Conservation (phyloP, 176 grass and related monocot species). For the Ensete glaucum region DNA sequence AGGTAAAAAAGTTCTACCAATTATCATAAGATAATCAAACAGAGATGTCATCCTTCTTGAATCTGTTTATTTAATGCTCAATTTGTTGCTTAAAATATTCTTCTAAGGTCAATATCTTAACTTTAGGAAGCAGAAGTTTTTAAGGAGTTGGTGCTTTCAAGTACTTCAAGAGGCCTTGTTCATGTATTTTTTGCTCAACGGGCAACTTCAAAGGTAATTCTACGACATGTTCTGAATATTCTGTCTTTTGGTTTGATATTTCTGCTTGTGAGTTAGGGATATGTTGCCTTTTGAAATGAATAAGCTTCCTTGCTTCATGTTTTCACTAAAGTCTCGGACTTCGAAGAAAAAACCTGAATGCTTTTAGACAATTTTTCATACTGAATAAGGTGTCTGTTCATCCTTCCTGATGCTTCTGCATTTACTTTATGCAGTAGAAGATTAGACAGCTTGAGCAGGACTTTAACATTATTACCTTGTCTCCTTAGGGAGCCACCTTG, state of each 20-base stretch:
- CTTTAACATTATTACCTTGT: too few species aligned
- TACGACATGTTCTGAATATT: not conserved
- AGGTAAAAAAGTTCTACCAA: not conserved
- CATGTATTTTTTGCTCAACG: slow-evolving; percentile 86
- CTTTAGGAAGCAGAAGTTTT: slow-evolving; percentile 81
- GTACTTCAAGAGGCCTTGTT: slow-evolving; percentile 74
- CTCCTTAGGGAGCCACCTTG: too few species aligned
- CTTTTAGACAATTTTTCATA: too few species aligned
- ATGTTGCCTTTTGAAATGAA: not conserved
- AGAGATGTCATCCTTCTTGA: not conserved
- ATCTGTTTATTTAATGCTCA: not conserved
- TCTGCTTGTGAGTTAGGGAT: not conserved
- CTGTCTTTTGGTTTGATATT: not conserved
- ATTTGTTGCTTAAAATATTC: not conserved
- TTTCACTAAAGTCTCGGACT: too few species aligned
- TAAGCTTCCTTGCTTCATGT: too few species aligned
- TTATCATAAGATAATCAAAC: not conserved
- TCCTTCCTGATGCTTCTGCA: too few species aligned
- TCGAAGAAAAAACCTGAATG: too few species aligned
- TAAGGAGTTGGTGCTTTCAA: slow-evolving; percentile 66
- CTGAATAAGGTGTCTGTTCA: too few species aligned
- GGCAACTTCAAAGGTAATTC: slow-evolving; percentile 67
- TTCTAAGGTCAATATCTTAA: slow-evolving; percentile 12
- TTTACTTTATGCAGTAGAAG: too few species aligned
- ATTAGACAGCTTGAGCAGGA: too few species aligned